Evolutionary conservation across 2,329 filamentous ascomycete species (phyloP).

Genomic region (Lachnellula cervina): DNA sequence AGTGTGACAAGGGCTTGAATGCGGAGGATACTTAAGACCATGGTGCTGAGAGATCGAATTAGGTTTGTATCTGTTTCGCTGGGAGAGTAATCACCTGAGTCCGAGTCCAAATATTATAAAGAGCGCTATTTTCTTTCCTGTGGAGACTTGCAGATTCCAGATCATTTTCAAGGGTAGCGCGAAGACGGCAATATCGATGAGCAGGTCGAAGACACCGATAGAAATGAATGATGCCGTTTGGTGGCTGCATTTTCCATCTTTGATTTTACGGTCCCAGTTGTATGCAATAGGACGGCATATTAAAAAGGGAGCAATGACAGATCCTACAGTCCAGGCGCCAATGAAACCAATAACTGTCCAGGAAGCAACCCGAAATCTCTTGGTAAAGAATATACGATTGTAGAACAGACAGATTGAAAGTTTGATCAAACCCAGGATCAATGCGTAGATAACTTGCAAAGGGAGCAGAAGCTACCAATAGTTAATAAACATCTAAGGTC

Average conservation of each 20-base stretch:
- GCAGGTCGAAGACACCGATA: conserved; percentile 2
- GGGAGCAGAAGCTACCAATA: not conserved
- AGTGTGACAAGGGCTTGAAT: conserved; percentile 1
- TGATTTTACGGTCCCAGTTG: conserved; percentile 2
- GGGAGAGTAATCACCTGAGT: not conserved
- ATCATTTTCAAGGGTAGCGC: conserved; percentile 35
- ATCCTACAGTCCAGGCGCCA: not conserved
- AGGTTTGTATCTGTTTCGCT: too few relatives aligned
- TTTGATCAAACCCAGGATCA: conserved; percentile 11
- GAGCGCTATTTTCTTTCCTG: conserved; percentile 1
- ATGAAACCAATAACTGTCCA: conserved; percentile 1
- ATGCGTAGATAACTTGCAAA: not conserved
- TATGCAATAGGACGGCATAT: conserved; percentile 2
- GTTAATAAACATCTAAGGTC: not conserved
- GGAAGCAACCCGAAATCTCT: not conserved
- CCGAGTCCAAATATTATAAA: conserved; percentile 7
- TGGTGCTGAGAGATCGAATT: not conserved
- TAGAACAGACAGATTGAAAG: conserved; percentile 27
- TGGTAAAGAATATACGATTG: conserved; percentile 5
- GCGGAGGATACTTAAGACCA: conserved; percentile 1
- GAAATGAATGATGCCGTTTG: conserved; percentile 11
- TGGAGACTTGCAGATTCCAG: conserved; percentile 29
- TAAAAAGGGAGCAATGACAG: not conserved
- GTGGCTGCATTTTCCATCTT: conserved; percentile 1
- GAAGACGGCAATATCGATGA: conserved; percentile 25